phyloP scores from a whole-genome alignment of 225 moss, liverwort and hornwort genomes.

The Thuidium tamariscinum region DNA sequence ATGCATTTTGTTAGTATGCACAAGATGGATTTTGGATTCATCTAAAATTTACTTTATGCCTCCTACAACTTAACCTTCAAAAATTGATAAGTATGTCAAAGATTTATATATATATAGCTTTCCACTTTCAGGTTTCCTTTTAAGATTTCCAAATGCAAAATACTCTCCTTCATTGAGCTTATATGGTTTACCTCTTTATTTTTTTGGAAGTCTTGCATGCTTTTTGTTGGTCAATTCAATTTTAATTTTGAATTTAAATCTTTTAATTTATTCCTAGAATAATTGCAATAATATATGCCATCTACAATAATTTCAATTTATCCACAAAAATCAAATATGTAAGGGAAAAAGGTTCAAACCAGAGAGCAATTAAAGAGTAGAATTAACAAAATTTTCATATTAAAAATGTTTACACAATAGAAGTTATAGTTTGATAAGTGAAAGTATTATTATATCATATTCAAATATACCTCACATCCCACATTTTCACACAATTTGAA shows the following conservation, averaged over 20 bases:
- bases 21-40: not conserved
- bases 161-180: no score
- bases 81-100: not conserved
- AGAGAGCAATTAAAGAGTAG: fast-evolving
- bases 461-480: not conserved
- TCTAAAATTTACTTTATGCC: not conserved
- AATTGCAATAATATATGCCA: not conserved
- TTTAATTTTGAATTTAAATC: not conserved
- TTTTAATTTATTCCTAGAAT: not conserved
- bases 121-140: no score
- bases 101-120: no score
- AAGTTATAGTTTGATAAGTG: not conserved
- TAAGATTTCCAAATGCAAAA: no score
- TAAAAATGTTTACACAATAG: not conserved
- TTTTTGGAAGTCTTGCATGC: not conserved
- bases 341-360: not conserved
- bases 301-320: not conserved
- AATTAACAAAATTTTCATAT: not conserved
- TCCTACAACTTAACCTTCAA: not conserved
- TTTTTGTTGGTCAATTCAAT: not conserved
- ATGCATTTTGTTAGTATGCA: no score
- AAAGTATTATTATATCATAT: no score
- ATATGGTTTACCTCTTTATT: no score
- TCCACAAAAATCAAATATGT: not conserved
- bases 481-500: not conserved